Conservation (phyloP, 2,329 filamentous ascomycete genomes). For the Byssochlamys sp. region DNA sequence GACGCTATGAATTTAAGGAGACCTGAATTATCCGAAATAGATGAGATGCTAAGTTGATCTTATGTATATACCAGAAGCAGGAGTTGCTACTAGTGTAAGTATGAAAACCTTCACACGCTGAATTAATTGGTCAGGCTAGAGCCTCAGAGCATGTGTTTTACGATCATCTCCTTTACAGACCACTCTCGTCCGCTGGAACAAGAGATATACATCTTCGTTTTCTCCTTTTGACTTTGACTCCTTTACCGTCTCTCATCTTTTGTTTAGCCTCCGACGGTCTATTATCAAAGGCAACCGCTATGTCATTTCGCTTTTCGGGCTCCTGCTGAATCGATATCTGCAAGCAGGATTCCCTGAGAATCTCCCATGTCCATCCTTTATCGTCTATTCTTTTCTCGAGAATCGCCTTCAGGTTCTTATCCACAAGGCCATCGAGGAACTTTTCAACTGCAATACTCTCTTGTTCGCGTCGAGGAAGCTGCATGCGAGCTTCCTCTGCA, state of each 20-base stretch:
- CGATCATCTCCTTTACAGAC: slow-evolving; percentile 1
- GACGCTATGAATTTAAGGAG: slow-evolving; percentile 67
- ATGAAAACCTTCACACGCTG: not conserved
- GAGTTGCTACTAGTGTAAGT: not conserved
- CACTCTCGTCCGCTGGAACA: slow-evolving; percentile 19
- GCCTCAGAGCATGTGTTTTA: not conserved
- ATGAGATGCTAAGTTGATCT: not conserved
- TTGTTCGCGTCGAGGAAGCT: slow-evolving; percentile 8
- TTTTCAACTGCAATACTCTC: slow-evolving; percentile 16
- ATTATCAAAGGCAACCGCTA: not conserved
- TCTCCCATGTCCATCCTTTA: slow-evolving; percentile 21
- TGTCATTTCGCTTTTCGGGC: not conserved
- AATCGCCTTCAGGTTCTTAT: slow-evolving; percentile 7
- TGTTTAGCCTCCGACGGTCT: not conserved
- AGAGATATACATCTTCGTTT: slow-evolving; percentile 19
- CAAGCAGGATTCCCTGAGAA: slow-evolving; percentile 6
- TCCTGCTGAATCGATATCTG: not conserved
- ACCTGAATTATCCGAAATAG: slow-evolving; percentile 39
- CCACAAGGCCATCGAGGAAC: slow-evolving; percentile 24
- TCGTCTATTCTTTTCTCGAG: slow-evolving; percentile 15
- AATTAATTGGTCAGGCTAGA: not conserved
- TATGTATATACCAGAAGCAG: not conserved
- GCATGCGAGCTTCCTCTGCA: slow-evolving; percentile 10
- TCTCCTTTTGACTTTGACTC: slow-evolving; percentile 5
- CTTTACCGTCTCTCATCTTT: not conserved